Conservation (phyloP, 768 basidiomycete genomes). For the Boletellus sp. region DNA sequence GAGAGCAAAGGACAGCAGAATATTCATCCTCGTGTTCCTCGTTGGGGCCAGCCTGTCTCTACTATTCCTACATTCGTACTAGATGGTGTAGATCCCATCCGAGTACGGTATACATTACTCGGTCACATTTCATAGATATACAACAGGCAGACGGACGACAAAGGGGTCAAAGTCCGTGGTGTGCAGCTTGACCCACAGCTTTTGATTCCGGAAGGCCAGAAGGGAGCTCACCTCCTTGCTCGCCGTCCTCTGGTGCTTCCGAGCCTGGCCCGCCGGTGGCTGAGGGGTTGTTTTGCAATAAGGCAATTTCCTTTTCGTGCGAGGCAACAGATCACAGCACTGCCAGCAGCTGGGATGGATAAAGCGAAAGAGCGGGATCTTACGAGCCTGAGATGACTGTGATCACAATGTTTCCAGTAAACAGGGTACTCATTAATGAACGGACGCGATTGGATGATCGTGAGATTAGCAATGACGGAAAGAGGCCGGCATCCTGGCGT, state of each 20-base stretch:
- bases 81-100: slow-evolving; percentile 18
- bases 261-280: slow-evolving; percentile 53
- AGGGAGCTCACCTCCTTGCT: slow-evolving; percentile 58
- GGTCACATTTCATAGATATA: slow-evolving; percentile 1
- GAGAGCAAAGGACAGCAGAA: slow-evolving; percentile 79
- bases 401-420: slow-evolving; percentile 56
- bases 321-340: slow-evolving; percentile 63
- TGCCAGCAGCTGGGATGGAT: slow-evolving; percentile 27
- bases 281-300: slow-evolving; percentile 45
- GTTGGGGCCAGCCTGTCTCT: slow-evolving; percentile 88
- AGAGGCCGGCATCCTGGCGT: slow-evolving; percentile 49
- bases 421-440: slow-evolving; percentile 58
- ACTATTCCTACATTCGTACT: slow-evolving; percentile 92
- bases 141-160: too few species aligned
- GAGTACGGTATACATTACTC: slow-evolving; percentile 5
- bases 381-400: slow-evolving; percentile 66
- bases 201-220: neutral
- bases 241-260: slow-evolving; percentile 56
- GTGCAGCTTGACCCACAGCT: neutral
- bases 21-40: slow-evolving; percentile 89
- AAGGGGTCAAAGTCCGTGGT: neutral
- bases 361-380: slow-evolving; percentile 24
- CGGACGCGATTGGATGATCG: slow-evolving; percentile 38
- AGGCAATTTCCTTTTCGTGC: slow-evolving; percentile 59
- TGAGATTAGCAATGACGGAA: slow-evolving; percentile 3